Evolutionary conservation across 139 green algal species (phyloP), one percentile per base, ranked within the genome.

Genomic region (Chlorella sp.): DNA sequence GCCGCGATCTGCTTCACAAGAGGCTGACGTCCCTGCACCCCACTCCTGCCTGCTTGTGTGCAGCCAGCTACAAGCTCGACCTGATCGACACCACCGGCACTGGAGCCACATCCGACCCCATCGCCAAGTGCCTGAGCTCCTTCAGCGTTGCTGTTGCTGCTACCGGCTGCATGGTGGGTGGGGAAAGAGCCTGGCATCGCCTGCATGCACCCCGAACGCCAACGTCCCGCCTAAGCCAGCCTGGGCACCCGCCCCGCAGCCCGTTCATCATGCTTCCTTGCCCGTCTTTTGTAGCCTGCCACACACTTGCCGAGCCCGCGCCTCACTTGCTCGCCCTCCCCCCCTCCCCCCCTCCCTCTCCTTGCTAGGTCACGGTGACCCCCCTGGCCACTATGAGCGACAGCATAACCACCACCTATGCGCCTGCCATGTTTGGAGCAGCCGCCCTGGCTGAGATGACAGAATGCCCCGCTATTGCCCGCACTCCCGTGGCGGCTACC

Each of bases 61-160:
- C 83, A 88, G 83, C 30, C 66, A 32, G 15, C 37, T 28, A 81
- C 64, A 42, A 42, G n/a, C n/a, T 88, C 7, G 71, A 88, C 66
- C 64, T 88, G 39, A 39, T 88, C 0, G n/a, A 80, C 28, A 30
- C 83, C 39, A 68, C 26, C 37, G 11, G 22, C 34, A 26, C n/a
- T n/a, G n/a, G n/a, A n/a, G n/a, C 21, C 15, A 3, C 40, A 0
- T 37, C 24, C 39, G 39, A 88, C 66, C 66, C 69, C 37, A 68
- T 88, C 1, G 36, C 83, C 64, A 88, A 88, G 83, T 88, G 83
- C 83, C 83, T 88, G 26, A 64, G 37, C 66, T 32, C 24, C 66
- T 57, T 86, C 40, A 75, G 26, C 61, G 24, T 57, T 7, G 26
- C 34, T 15, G 22, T 60, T 12, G 37, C 32, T 12, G 37, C 1